A percentile compares a stretch with the other conserved stretches of the same genome.
phyloP scores from a whole-genome alignment of 768 basidiomycete genomes.

The Termitomyces sp. region DNA sequence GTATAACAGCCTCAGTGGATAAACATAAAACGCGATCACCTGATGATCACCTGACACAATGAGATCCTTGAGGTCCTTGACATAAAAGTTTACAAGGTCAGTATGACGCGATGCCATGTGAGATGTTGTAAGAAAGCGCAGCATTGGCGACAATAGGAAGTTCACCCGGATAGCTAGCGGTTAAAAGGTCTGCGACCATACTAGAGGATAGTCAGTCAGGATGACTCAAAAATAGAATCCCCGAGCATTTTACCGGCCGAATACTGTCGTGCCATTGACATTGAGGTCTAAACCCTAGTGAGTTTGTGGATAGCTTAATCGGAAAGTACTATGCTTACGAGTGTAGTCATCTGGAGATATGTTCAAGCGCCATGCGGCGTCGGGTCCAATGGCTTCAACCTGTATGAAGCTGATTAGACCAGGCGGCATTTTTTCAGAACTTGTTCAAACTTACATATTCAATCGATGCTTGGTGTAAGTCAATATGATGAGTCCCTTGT shows the following conservation, averaged over 20 bases:
- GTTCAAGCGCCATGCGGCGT: conserved; percentile 33
- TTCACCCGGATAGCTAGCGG: conserved; percentile 26
- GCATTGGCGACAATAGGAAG: conserved; percentile 33
- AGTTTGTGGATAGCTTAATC: neutral
- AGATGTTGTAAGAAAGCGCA: conserved; percentile 29
- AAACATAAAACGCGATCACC: neutral
- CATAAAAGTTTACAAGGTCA: conserved; percentile 10
- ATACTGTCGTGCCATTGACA: neutral
- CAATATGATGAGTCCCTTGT: conserved; percentile 31
- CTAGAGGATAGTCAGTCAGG: neutral
- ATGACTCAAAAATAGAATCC: neutral
- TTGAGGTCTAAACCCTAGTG: neutral
- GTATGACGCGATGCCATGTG: conserved; percentile 33
- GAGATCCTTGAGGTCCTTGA: too few species aligned
- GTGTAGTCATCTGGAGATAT: conserved; percentile 33
- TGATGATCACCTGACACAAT: neutral
- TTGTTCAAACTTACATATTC: conserved; percentile 18
- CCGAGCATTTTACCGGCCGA: neutral
- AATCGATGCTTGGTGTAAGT: conserved; percentile 33
- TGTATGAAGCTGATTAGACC: conserved; percentile 11
- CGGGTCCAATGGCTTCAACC: conserved; percentile 35
- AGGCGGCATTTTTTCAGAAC: neutral
- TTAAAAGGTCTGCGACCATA: conserved; percentile 35
- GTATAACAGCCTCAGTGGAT: too few species aligned
- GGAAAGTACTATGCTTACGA: conserved; percentile 16